Conservation (phyloP, 2,329 filamentous ascomycete species). For the Penicillium paneum region DNA sequence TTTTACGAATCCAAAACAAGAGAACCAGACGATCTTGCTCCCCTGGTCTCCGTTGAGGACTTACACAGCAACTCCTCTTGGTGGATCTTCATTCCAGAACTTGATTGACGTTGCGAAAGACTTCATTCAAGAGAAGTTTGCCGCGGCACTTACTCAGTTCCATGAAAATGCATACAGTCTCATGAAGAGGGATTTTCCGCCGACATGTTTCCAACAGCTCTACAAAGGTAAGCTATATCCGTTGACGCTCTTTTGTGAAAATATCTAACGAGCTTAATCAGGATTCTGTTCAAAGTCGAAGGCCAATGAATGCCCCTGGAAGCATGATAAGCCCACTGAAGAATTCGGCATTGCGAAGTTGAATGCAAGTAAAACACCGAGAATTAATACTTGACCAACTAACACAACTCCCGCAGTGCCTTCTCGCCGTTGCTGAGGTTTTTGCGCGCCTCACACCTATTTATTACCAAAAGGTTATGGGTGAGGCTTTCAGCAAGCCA, state of each 20-base stretch:
- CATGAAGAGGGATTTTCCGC: not conserved
- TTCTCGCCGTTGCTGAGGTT: constrained; percentile 2
- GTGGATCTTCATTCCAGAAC: not conserved
- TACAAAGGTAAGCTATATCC: not conserved
- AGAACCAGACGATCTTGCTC: not conserved
- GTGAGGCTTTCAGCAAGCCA: not conserved
- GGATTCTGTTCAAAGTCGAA: constrained; percentile 2
- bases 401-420: not conserved
- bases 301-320: not conserved
- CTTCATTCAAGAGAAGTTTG: constrained; percentile 2
- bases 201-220: not conserved
- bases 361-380: not conserved
- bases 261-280: not conserved
- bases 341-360: not conserved
- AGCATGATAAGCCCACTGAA: constrained; percentile 1
- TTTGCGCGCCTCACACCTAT: constrained; percentile 2
- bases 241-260: not conserved
- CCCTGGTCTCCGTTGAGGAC: constrained; percentile 7
- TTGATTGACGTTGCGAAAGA: constrained; percentile 1
- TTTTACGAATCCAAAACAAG: constrained; percentile 4
- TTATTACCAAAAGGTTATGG: constrained; percentile 1
- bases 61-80: not conserved
- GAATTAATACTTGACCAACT: not conserved
- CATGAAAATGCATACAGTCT: not conserved
- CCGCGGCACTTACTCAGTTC: not conserved